Percentiles rank a stretch among this genome's conserved stretches.
Evolutionary conservation across 1,139 yeast species (phyloP).

Genomic region (Blastobotrys malaysiensis): DNA sequence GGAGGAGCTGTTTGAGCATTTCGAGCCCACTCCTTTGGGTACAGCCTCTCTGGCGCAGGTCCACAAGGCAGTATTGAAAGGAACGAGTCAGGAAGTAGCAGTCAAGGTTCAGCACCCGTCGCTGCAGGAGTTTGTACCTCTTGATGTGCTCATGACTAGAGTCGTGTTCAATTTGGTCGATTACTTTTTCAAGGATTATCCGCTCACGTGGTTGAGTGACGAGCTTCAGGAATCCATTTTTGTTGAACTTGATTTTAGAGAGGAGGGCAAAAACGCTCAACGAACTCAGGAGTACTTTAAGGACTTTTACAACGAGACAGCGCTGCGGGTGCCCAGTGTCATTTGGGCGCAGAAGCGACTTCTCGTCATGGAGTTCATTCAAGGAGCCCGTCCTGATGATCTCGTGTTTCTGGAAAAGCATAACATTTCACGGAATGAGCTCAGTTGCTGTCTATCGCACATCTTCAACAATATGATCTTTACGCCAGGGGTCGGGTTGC

Average conservation of each 20-base stretch:
- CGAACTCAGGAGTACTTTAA: conserved; percentile 64
- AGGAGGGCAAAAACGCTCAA: conserved; percentile 78
- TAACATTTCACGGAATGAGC: conserved; percentile 67
- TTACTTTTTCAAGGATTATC: conserved; percentile 86
- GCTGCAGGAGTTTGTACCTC: conserved; percentile 78
- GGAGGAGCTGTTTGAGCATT: conserved; percentile 61
- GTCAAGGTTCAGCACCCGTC: conserved; percentile 95
- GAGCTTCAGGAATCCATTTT: conserved; percentile 81
- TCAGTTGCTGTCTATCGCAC: conserved; percentile 80
- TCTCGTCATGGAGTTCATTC: conserved; percentile 78
- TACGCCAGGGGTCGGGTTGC: conserved; percentile 85
- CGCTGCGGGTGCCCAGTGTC: conserved; percentile 72
- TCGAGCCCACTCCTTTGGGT: conserved; percentile 76
- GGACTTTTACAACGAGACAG: conserved; percentile 53
- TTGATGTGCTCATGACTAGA: conserved; percentile 75
- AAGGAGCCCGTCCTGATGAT: conserved; percentile 81
- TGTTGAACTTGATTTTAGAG: conserved; percentile 80
- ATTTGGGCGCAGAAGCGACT: conserved; percentile 63
- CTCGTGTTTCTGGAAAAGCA: conserved; percentile 55
- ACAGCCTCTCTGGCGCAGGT: conserved; percentile 97
- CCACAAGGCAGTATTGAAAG: conserved; percentile 63
- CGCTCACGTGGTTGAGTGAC: conserved; percentile 88
- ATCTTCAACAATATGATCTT: conserved; percentile 93
- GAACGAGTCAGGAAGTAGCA: conserved; percentile 71
- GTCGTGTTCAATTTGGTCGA: conserved; percentile 71